Conservation (phyloP, 2,329 filamentous ascomycete genomes). For the Daldinia sp. region DNA sequence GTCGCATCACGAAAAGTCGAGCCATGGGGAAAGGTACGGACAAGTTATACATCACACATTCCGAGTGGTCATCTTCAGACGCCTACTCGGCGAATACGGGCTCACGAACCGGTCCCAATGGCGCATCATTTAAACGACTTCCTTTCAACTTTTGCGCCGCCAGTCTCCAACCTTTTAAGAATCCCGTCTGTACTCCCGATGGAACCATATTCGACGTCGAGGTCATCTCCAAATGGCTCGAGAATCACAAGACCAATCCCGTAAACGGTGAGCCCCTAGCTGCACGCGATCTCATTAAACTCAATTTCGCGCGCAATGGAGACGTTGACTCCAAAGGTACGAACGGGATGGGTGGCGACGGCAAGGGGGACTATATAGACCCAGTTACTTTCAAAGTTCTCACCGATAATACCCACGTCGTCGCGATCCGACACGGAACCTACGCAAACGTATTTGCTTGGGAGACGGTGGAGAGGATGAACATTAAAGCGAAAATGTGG, state of each 20-base stretch:
- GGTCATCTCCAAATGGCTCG: conserved; percentile 92
- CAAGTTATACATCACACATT: conserved; percentile 85
- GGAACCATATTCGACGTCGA: conserved; percentile 96
- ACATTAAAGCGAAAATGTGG: conserved; percentile 98
- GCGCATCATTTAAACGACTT: conserved; percentile 81
- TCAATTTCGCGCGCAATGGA: conserved; percentile 92
- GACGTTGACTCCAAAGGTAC: conserved; percentile 63
- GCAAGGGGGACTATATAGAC: conserved; percentile 84
- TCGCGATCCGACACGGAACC: conserved; percentile 79
- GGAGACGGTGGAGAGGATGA: conserved; percentile 94
- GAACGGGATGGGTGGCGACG: conserved; percentile 56
- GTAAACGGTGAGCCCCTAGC: conserved; percentile 82
- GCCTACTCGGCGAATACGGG: conserved; percentile 84
- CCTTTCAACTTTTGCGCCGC: conserved; percentile 99
- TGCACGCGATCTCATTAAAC: conserved; percentile 83
- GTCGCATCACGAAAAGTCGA: conserved; percentile 25
- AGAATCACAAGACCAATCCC: conserved; percentile 92
- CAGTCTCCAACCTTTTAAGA: conserved; percentile 91
- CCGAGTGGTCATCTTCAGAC: conserved; percentile 94
- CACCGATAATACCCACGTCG: conserved; percentile 97
- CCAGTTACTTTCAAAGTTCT: conserved; percentile 98
- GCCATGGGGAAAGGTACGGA: conserved; percentile 63
- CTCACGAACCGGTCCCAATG: conserved; percentile 61
- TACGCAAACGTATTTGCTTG: conserved; percentile 96
- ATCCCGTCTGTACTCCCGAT: conserved; percentile 87